Evolutionary conservation across 805 yeast species (phyloP).

Genomic region (Metschnikowia cerradonensis): DNA sequence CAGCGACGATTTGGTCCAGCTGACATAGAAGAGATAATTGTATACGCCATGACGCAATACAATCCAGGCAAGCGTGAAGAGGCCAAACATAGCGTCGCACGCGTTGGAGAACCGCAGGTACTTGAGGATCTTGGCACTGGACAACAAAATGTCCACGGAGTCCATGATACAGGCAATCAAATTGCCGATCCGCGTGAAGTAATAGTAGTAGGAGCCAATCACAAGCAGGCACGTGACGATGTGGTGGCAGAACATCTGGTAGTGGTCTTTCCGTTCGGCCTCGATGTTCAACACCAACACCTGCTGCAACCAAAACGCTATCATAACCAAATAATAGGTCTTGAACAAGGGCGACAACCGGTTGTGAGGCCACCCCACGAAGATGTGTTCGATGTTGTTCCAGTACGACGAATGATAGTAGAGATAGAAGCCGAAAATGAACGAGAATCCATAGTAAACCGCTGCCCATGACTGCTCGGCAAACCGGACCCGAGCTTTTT

Average conservation of each 20-base stretch:
- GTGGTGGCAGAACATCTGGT: constrained; percentile 87
- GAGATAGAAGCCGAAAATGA: constrained; percentile 53
- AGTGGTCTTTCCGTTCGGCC: constrained; percentile 73
- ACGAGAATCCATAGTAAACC: constrained; percentile 54
- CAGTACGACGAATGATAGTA: constrained; percentile 58
- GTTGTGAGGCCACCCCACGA: constrained; percentile 72
- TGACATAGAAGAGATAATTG: constrained; percentile 61
- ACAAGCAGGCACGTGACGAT: constrained; percentile 69
- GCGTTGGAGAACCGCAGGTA: constrained; percentile 57
- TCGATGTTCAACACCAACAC: constrained; percentile 73
- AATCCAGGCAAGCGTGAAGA: constrained; percentile 69
- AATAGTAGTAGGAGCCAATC: constrained; percentile 67
- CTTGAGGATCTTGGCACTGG: constrained; percentile 72
- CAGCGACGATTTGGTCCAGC: constrained; percentile 38
- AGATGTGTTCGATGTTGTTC: constrained; percentile 53
- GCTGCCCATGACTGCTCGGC: constrained; percentile 85
- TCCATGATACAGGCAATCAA: constrained; percentile 79
- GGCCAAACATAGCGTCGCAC: constrained; percentile 67
- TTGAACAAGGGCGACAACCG: constrained; percentile 52
- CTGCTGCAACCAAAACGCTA: constrained; percentile 81
- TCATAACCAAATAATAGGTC: constrained; percentile 64
- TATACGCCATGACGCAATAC: constrained; percentile 68
- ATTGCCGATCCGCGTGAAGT: constrained; percentile 76
- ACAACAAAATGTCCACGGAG: constrained; percentile 66
- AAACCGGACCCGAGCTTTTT: constrained; percentile 60